Conservation (phyloP, 805 yeast species). For the Wickerhamia fluorescens region DNA sequence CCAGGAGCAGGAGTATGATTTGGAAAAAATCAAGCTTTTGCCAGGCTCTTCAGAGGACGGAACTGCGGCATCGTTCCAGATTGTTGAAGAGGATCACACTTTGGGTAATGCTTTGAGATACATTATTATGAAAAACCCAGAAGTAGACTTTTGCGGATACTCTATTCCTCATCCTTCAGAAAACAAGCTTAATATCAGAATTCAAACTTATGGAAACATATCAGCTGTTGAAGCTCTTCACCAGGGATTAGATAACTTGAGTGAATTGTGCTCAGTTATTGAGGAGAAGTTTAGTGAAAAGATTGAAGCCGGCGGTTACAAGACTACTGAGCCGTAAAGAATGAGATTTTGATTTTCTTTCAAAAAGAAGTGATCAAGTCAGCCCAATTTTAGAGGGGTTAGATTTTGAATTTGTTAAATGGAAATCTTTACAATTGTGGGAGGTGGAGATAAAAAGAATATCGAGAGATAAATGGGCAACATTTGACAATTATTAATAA, state of each 20-base stretch:
- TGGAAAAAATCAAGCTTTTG: slow-evolving; percentile 56
- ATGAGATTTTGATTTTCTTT: too few relatives aligned
- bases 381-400: too few relatives aligned
- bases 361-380: too few relatives aligned
- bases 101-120: slow-evolving; percentile 90
- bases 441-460: too few relatives aligned
- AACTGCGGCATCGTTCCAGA: slow-evolving; percentile 89
- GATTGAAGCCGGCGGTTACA: slow-evolving; percentile 50
- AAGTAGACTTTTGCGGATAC: slow-evolving; percentile 97
- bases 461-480: too few relatives aligned
- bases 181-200: slow-evolving; percentile 77
- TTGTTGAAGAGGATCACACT: slow-evolving; percentile 92
- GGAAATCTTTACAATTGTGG: too few relatives aligned
- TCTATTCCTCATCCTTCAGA: slow-evolving; percentile 98
- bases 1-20: slow-evolving; percentile 45
- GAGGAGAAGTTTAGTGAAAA: slow-evolving; percentile 72
- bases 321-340: slow-evolving; percentile 41
- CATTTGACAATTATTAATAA: too few relatives aligned
- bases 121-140: slow-evolving; percentile 94
- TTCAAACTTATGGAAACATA: slow-evolving; percentile 81
- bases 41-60: slow-evolving; percentile 94
- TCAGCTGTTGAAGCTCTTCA: slow-evolving; percentile 92
- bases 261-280: slow-evolving; percentile 74
- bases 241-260: slow-evolving; percentile 81
- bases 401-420: too few relatives aligned